Evolutionary conservation across 441 rosid species (phyloP), one percentile per base, ranked within the genome.

Genomic region (Gossypium laxum): DNA sequence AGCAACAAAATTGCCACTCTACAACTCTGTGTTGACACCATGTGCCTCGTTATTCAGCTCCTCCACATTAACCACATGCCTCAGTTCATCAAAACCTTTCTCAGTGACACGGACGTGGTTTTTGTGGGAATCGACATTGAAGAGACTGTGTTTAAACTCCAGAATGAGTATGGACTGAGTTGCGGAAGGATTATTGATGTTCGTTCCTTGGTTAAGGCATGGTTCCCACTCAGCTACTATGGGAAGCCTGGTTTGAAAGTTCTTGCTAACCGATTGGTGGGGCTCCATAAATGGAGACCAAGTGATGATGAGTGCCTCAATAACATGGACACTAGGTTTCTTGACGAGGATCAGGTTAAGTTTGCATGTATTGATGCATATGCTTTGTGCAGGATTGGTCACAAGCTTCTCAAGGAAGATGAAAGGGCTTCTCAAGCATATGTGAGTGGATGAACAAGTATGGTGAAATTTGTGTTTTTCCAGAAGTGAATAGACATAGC

Each of bases 121-220:
- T 79, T 81, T n/a, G 76, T 75, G 4, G 88, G 85, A 8, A 43
- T 79, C 34, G 82, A 77, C 64, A 61, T 85, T 11, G 51, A 71
- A 1, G 73, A 67, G 45, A 66, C 72, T 5, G n/a, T 63, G 0
- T 18, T 14, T 21, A 77, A 79, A 71, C 76, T 79, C 6, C 68
- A 67, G 65, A 63, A 26, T 0, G 84, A 77, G 76, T 80, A 77
- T 15, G 81, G 84, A 12, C 67, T 75, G 12, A 8, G 41, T 0
- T 77, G 78, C 56, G 17, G 51, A 7, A 80, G 72, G 63, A 70
- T 55, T 22, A 76, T 67, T 1, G 82, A 80, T 51, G 14, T 79
- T 61, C 80, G 74, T 12, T 63, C 52, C 2, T 26, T 72, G 72
- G 75, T 43, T 21, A 73, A 51, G 78, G 26, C 28, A 45, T 69